These are phyloP conservation scores for Wickerhamiella infanticola DNA, from an alignment of 1,139 yeast species.

Conservation along the genomic window DNA sequence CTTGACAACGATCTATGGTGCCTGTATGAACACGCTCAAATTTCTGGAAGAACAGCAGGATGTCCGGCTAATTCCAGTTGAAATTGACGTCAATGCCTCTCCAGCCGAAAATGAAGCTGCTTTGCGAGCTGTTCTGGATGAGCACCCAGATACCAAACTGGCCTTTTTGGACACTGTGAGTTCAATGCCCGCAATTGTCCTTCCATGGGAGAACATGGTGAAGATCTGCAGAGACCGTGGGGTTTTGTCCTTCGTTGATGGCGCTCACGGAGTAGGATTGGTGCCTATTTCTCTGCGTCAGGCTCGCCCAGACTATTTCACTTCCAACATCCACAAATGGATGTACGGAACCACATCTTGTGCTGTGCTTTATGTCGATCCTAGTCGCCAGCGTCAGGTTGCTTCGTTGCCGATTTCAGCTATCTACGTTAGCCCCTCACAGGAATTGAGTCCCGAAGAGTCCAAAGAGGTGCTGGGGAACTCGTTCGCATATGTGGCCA, in stretches of 20 bases:
- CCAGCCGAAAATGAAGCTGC: constrained; percentile 35
- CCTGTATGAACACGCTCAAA: constrained; percentile 39
- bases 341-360: constrained; percentile 41
- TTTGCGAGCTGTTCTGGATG: constrained; percentile 26
- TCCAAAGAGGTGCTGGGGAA: constrained; percentile 9
- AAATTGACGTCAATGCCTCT: constrained; percentile 24
- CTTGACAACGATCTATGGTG: constrained; percentile 40
- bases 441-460: constrained; percentile 3
- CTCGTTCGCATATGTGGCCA: constrained; percentile 26
- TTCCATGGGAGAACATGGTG: constrained; percentile 41
- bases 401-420: constrained; percentile 49
- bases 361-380: constrained; percentile 45
- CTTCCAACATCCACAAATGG: constrained; percentile 62
- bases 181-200: constrained; percentile 46
- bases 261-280: constrained; percentile 56
- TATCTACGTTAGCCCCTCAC: constrained; percentile 21
- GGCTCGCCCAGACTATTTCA: constrained; percentile 45
- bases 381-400: constrained; percentile 33
- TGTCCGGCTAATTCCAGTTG: constrained; percentile 32
- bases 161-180: constrained; percentile 46
- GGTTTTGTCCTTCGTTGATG: constrained; percentile 48
- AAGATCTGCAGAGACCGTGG: constrained; percentile 33
- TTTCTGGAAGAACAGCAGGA: constrained; percentile 33
- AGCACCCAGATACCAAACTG: constrained; percentile 22
- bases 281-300: constrained; percentile 32